These are phyloP conservation scores for Saccharomyces mikatae DNA, from an alignment of 805 yeast species.

Conservation along the genomic window DNA sequence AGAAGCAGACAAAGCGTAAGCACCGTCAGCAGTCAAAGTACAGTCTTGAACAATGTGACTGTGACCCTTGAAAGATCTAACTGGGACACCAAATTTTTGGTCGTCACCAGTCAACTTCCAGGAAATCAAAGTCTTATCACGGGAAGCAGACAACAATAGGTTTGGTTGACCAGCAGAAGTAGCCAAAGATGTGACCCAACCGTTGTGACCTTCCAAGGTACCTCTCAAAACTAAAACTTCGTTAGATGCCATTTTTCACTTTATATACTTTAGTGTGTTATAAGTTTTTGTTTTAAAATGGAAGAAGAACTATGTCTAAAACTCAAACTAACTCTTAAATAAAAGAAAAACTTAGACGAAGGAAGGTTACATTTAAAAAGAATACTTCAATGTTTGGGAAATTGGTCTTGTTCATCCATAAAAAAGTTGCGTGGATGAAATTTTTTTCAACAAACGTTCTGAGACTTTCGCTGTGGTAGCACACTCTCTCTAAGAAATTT, in stretches of 20 bases:
- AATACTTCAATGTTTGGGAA: background rate
- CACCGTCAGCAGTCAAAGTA: conserved; percentile 95
- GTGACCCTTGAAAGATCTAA: conserved; percentile 96
- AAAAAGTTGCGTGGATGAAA: conserved; percentile 9
- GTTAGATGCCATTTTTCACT: conserved; percentile 51
- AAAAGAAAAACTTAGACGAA: background rate
- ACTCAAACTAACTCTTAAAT: too few relatives aligned
- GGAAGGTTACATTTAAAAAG: background rate
- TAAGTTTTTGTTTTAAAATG: background rate
- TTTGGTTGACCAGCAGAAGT: conserved; percentile 98
- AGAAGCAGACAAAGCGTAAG: conserved; percentile 95
- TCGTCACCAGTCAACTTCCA: conserved; percentile 97
- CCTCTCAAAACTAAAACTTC: conserved; percentile 99
- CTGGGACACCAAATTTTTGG: conserved; percentile 95
- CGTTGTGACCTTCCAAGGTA: conserved; percentile 94
- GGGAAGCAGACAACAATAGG: conserved; percentile 93
- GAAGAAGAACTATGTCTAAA: too few relatives aligned
- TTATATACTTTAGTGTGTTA: conserved; percentile 6
- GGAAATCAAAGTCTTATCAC: conserved; percentile 97
- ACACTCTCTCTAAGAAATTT: conserved; percentile 9
- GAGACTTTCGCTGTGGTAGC: conserved; percentile 15
- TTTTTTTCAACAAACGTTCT: conserved; percentile 22
- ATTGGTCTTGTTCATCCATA: background rate
- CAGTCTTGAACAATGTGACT: conserved; percentile 98
- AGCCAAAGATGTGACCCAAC: conserved; percentile 98